Percentiles rank a stretch among this genome's conserved stretches.
phyloP scores from a whole-genome alignment of 1,139 yeast genomes.

The Suhomyces ambrosiae region DNA sequence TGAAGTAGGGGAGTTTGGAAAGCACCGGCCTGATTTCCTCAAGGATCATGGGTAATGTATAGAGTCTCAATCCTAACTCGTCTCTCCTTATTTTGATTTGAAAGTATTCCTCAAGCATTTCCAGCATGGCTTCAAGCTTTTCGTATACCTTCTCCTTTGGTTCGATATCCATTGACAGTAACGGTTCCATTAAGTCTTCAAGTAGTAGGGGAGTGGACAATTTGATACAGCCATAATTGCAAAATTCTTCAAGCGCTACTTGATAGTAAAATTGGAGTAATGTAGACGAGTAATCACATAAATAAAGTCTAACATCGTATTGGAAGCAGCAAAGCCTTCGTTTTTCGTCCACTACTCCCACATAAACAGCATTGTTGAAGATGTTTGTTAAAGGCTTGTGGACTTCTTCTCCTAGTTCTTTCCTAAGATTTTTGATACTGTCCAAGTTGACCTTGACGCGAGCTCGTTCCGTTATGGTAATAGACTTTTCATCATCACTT shows the following conservation, averaged over 20 bases:
- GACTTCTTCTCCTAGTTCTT: constrained; percentile 48
- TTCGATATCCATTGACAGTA: constrained; percentile 22
- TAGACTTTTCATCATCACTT: background rate
- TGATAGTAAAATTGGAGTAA: constrained; percentile 79
- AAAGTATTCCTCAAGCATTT: constrained; percentile 84
- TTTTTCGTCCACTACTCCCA: constrained; percentile 78
- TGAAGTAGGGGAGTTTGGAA: constrained; percentile 65
- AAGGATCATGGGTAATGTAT: constrained; percentile 66
- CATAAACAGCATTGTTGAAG: constrained; percentile 69
- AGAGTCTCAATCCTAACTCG: constrained; percentile 36
- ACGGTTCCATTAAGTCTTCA: constrained; percentile 29
- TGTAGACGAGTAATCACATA: constrained; percentile 80
- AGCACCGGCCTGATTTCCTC: constrained; percentile 64
- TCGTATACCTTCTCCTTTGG: constrained; percentile 24
- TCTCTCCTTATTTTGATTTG: constrained; percentile 43
- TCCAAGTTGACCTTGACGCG: constrained; percentile 49
- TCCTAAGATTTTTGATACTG: constrained; percentile 58
- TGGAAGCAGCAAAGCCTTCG: constrained; percentile 81
- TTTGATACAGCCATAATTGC: constrained; percentile 72
- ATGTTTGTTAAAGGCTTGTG: constrained; percentile 63
- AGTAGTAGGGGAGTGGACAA: constrained; percentile 43
- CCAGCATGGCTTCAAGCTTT: constrained; percentile 52
- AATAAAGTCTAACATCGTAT: constrained; percentile 70
- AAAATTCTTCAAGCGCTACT: constrained; percentile 72
- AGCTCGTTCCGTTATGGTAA: constrained; percentile 1